These are phyloP conservation scores for Debaryomyces sp. DNA, from an alignment of 1,139 yeast species.

Conservation along the genomic window DNA sequence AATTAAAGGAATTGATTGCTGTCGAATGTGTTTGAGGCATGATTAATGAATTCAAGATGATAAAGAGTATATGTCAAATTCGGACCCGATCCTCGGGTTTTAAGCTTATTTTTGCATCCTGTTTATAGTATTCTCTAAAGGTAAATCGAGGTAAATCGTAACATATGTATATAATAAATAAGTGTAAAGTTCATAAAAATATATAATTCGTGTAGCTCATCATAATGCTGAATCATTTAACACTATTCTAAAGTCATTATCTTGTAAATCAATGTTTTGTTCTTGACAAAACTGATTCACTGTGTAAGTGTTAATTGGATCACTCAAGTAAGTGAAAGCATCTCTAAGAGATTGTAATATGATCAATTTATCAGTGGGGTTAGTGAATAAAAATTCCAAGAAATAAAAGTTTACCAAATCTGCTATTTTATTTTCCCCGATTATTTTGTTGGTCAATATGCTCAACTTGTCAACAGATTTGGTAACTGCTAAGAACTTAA, in stretches of 20 bases:
- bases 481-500: slow-evolving; percentile 29
- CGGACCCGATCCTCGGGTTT: neutral
- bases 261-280: slow-evolving; percentile 1
- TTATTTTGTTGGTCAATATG: slow-evolving; percentile 31
- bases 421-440: slow-evolving; percentile 18
- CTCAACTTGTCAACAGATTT: slow-evolving; percentile 29
- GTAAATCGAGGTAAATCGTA: neutral
- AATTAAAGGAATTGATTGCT: slow-evolving; percentile 51
- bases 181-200: slow-evolving; percentile 4
- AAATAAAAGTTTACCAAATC: slow-evolving; percentile 31
- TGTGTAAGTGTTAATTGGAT: slow-evolving; percentile 19
- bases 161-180: slow-evolving; percentile 1
- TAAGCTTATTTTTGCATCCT: neutral
- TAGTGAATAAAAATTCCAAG: slow-evolving; percentile 27
- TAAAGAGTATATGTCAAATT: neutral
- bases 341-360: slow-evolving; percentile 21
- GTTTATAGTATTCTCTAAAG: neutral
- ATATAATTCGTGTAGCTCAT: neutral
- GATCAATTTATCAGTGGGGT: slow-evolving; percentile 18
- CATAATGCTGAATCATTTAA: neutral
- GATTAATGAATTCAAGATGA: neutral
- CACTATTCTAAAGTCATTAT: neutral
- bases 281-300: slow-evolving; percentile 14
- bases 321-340: slow-evolving; percentile 20
- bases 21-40: slow-evolving; percentile 28